phyloP scores from a whole-genome alignment of 768 basidiomycete species.

The Lactifluus echinatus region DNA sequence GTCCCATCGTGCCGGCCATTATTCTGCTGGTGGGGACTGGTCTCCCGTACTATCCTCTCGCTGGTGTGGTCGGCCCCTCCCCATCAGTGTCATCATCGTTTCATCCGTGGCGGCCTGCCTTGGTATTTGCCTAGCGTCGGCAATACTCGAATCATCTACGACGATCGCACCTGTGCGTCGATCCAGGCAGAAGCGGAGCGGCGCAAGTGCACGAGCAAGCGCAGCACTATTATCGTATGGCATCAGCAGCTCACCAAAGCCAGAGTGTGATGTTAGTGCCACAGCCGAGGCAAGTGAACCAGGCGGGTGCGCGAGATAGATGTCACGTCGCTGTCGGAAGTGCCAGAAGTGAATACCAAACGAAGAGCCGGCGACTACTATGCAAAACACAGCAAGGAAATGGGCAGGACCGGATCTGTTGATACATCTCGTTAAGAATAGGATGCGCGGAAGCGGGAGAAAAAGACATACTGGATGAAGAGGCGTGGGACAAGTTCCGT shows the following conservation, averaged over 20 bases:
- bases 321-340: background rate
- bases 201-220: conserved; percentile 4
- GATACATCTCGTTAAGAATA: background rate
- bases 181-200: conserved; percentile 19
- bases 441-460: background rate
- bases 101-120: background rate
- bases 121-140: background rate
- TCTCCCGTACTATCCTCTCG: background rate
- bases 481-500: conserved; percentile 40
- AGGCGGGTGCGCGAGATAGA: conserved; percentile 13
- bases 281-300: conserved; percentile 10
- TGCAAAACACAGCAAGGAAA: conserved; percentile 39
- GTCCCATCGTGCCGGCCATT: no score
- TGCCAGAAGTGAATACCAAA: conserved; percentile 41
- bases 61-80: background rate
- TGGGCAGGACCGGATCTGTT: conserved; percentile 30
- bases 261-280: conserved; percentile 17
- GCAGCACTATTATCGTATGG: conserved; percentile 4
- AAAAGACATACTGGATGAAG: conserved; percentile 45
- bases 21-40: conserved; percentile 30
- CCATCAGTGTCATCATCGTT: conserved; percentile 16
- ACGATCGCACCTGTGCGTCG: conserved; percentile 20
- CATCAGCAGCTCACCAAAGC: conserved; percentile 17
- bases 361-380: conserved; percentile 42
- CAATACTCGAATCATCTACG: conserved; percentile 8